phyloP scores from a whole-genome alignment of 2,329 filamentous ascomycete genomes.

The Delphinella strobiligena region DNA sequence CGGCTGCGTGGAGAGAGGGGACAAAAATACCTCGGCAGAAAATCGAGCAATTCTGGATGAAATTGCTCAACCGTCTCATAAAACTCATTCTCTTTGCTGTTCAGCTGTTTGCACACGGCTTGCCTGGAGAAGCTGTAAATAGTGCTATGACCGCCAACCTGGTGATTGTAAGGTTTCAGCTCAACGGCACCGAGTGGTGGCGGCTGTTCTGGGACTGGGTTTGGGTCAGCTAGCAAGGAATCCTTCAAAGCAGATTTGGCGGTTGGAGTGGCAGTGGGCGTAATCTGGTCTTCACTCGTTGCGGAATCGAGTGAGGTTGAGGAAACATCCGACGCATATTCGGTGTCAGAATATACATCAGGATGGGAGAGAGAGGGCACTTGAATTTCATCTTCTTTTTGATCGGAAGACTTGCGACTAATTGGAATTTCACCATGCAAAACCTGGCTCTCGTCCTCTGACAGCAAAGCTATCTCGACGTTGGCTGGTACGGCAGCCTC shows the following conservation, averaged over 20 bases:
- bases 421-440: slow-evolving; percentile 46
- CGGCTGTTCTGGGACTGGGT: slow-evolving; percentile 20
- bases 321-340: slow-evolving; percentile 28
- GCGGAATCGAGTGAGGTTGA: slow-evolving; percentile 25
- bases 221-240: background rate
- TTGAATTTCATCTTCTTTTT: slow-evolving; percentile 18
- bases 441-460: slow-evolving; percentile 47
- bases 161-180: slow-evolving; percentile 91
- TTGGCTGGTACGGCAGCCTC: slow-evolving; percentile 26
- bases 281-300: slow-evolving; percentile 40
- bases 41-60: slow-evolving; percentile 80
- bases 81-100: slow-evolving; percentile 96
- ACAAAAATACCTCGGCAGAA: slow-evolving; percentile 58
- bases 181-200: slow-evolving; percentile 79
- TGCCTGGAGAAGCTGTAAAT: slow-evolving; percentile 91
- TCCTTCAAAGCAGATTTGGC: slow-evolving; percentile 9
- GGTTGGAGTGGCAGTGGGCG: slow-evolving; percentile 34
- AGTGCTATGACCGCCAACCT: slow-evolving; percentile 93
- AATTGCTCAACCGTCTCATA: slow-evolving; percentile 91
- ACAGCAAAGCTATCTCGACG: slow-evolving; percentile 51
- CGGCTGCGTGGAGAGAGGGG: too few relatives aligned
- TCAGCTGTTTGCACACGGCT: slow-evolving; percentile 95
- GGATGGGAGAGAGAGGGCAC: slow-evolving; percentile 9
- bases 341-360: slow-evolving; percentile 24
- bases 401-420: slow-evolving; percentile 21